Evolutionary conservation across 768 basidiomycete genomes (phyloP).

Genomic region (Suillus placidus): DNA sequence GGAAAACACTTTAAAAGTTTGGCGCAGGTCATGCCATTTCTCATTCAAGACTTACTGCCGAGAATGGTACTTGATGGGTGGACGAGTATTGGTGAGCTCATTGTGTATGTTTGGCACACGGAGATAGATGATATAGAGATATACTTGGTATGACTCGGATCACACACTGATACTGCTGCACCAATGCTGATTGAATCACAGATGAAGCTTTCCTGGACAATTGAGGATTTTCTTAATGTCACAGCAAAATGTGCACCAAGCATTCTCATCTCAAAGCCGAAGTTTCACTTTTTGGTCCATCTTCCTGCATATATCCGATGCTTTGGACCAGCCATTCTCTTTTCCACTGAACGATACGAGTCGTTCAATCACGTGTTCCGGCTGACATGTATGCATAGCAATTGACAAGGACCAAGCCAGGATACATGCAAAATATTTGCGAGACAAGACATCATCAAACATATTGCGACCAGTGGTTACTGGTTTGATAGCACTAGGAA

Average conservation of each 20-base stretch:
- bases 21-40: constrained; percentile 32
- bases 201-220: constrained; percentile 17
- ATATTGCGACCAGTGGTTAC: constrained; percentile 15
- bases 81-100: constrained; percentile 36
- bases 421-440: constrained; percentile 24
- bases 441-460: constrained; percentile 17
- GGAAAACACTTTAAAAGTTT: constrained; percentile 38
- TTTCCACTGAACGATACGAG: constrained; percentile 34
- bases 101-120: constrained; percentile 44
- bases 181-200: constrained; percentile 1
- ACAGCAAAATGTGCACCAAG: constrained; percentile 27
- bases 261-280: constrained; percentile 30
- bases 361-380: constrained; percentile 32
- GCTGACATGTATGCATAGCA: constrained; percentile 28
- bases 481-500: constrained; percentile 15
- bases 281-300: constrained; percentile 37
- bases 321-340: constrained; percentile 34
- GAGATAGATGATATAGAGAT: constrained; percentile 38
- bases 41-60: constrained; percentile 35
- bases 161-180: neutral
- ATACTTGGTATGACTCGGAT: constrained; percentile 31
- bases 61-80: constrained; percentile 28
- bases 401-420: constrained; percentile 32
- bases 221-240: constrained; percentile 24
- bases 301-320: constrained; percentile 29